Conservation (phyloP, 805 yeast genomes). For the Myxozyma vanderwaltii region DNA sequence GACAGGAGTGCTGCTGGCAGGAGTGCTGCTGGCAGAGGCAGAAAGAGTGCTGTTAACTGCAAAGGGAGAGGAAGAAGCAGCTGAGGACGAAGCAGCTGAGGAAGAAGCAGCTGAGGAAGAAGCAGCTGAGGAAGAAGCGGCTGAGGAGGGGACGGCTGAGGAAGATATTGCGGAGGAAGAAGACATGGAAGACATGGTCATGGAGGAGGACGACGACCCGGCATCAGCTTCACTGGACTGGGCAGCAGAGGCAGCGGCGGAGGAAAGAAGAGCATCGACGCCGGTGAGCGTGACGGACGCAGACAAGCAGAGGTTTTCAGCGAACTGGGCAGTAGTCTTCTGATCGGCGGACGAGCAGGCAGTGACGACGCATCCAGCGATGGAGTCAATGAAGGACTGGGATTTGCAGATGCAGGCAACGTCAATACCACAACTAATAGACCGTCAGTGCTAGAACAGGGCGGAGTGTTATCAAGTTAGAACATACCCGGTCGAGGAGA, state of each 20-base stretch:
- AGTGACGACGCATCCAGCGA: constrained; percentile 20
- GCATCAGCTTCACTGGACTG: constrained; percentile 3
- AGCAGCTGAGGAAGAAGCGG: neutral
- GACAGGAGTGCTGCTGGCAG: no score
- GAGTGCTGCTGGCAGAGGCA: no score
- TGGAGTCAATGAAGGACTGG: constrained; percentile 9
- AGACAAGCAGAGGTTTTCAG: constrained; percentile 24
- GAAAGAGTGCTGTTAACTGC: neutral
- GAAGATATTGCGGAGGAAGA: neutral
- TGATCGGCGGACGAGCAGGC: constrained; percentile 29
- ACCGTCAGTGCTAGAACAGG: no score
- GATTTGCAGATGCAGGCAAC: constrained; percentile 27
- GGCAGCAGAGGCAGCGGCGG: constrained; percentile 10
- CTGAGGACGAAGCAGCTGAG: neutral
- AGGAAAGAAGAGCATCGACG: constrained; percentile 15
- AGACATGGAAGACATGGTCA: neutral
- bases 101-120: constrained; percentile 2
- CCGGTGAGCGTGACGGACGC: constrained; percentile 28
- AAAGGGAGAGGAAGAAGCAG: neutral
- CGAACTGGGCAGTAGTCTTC: constrained; percentile 22
- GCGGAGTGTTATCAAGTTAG: no score
- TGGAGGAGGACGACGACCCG: neutral
- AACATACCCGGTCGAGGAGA: constrained; percentile 16
- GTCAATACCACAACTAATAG: constrained; percentile 7
- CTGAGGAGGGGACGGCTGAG: no score